Conservation (phyloP, 768 basidiomycete genomes). For the Termitomyces titanicus region DNA sequence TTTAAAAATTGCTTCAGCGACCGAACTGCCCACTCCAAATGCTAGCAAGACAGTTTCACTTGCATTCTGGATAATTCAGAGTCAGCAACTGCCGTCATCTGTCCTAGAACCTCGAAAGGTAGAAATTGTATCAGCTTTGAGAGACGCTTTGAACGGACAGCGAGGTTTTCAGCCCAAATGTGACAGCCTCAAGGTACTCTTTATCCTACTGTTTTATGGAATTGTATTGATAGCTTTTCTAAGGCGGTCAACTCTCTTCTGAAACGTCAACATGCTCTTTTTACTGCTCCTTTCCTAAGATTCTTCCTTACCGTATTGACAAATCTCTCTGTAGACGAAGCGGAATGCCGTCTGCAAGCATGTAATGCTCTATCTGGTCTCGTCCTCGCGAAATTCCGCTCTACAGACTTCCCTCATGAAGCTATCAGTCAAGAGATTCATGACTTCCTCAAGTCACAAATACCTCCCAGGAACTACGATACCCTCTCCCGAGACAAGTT, state of each 20-base stretch:
- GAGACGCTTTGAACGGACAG: slow-evolving; percentile 29
- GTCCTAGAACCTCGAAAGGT: slow-evolving; percentile 29
- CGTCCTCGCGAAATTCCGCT: slow-evolving; percentile 36
- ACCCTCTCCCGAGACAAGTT: slow-evolving; percentile 2
- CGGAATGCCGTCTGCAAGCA: slow-evolving; percentile 43
- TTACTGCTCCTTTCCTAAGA: slow-evolving; percentile 44
- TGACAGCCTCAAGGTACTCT: slow-evolving; percentile 31
- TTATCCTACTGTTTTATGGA: background rate
- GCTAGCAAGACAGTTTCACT: slow-evolving; percentile 40
- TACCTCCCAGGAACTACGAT: slow-evolving; percentile 2
- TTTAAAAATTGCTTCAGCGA: slow-evolving; percentile 36
- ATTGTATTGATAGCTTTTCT: background rate
- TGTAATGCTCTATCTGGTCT: slow-evolving; percentile 56
- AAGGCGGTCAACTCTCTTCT: slow-evolving; percentile 35
- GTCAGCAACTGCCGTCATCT: slow-evolving; percentile 23
- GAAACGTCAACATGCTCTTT: slow-evolving; percentile 38
- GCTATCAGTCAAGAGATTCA: slow-evolving; percentile 22
- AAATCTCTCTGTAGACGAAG: slow-evolving; percentile 25
- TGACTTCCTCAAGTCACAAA: slow-evolving; percentile 23
- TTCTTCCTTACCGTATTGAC: slow-evolving; percentile 40
- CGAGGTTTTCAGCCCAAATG: slow-evolving; percentile 28
- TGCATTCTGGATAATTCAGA: slow-evolving; percentile 47
- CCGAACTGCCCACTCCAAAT: slow-evolving; percentile 32
- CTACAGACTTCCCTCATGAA: slow-evolving; percentile 19
- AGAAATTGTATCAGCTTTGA: slow-evolving; percentile 32